Base-by-base conservation (phyloP, 2,329 filamentous ascomycete species). In the Epichloe bromicola region DNA sequence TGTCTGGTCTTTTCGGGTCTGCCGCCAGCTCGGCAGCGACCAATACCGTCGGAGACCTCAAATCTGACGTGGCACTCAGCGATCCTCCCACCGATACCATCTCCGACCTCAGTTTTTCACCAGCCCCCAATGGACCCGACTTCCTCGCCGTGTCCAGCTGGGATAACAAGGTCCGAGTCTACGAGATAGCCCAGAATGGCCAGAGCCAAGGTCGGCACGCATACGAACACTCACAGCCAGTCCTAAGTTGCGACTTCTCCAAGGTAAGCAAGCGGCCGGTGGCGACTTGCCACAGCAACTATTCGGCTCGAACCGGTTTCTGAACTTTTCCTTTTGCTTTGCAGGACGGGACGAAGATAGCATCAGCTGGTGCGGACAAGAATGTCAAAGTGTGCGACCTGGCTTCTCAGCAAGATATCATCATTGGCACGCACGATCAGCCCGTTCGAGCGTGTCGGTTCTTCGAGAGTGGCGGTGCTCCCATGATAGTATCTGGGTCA, bases 81-180 rank as follows among this genome's bases (percentile, higher is more conserved):
- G 79, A 83, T 57, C 86, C 86, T 14, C 93, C 93, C 20, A 83
- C 88, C 59, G 93, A 98, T 70, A 87, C 86, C 67, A 85, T 97
- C 62, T 90, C 90, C 37, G 88, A 89, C 64, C 76, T 98, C 54
- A 74, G 81, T 46, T 98, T 96, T 72, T 90, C 85, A 14, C 81
- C 85, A 62, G 75, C 62, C 62, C 70, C 55, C 62, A 74, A 65
- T 61, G 67, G 61, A 44, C 65, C 66, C 62, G 88, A 97, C 61
- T 86, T 94, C 65, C 76, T 98, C 17, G 89, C 91, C 23, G 87
- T 96, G 37, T 75, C 88, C 46, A 95, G 88, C 60, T 98, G 93
- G 93, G 93, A 98, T 70, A 95, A 94, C 74, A 95, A 95, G 67
- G 88, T 97, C 56, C 85, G 90, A 63, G 91, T 98, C 65, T 98